Base-by-base conservation (phyloP, 306 rosid species). In the Carpinus viminea region DNA sequence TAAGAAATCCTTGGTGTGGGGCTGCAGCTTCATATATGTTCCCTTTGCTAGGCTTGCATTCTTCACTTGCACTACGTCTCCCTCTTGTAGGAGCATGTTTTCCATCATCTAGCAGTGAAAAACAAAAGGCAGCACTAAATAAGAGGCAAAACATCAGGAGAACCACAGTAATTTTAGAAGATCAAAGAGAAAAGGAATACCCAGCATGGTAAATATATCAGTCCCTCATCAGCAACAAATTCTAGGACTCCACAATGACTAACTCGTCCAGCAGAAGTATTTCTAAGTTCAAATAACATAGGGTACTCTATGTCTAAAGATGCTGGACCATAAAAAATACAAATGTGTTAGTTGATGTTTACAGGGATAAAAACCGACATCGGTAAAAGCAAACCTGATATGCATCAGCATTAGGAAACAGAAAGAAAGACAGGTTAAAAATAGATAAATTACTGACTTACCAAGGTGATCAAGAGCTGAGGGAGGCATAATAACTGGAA, bases 401-500 rank as follows among this genome's bases (percentile, higher is more conserved):
- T 48, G 24, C 41, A 50, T 71, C 26, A 50, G 20, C 50, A 52
- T 54, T 43, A 50, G 73, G 20, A 20, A 75, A 74, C 36, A 20
- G 13, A 65, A 65, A 5, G 21, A 60, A 59, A 47, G 68, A 28
- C 8, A 5, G 16, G 55, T 54, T 36, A 74, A 28, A 84, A 70
- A 43, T 66, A 41, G 55, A 76, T 41, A 9, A 80, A 21, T 34
- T 18, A 26, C 55, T 56, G 24, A 80, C 73, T 76, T 78, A 89
- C 92, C 87, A 3, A 87, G 93, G 20, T 74, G 68, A 46, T 75
- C 59, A 18, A 89, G 84, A 59, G 91, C 93, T 51, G 88, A 89
- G 70, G 83, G 69, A 10, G 93, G 93, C 93, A 89, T 89, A 72
- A 88, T 84, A 75, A 88, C 92, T 84, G 87, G 73, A 84, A 56